Conservation (phyloP, 495 filamentous ascomycete genomes). For the Oleoguttula mirabilis region DNA sequence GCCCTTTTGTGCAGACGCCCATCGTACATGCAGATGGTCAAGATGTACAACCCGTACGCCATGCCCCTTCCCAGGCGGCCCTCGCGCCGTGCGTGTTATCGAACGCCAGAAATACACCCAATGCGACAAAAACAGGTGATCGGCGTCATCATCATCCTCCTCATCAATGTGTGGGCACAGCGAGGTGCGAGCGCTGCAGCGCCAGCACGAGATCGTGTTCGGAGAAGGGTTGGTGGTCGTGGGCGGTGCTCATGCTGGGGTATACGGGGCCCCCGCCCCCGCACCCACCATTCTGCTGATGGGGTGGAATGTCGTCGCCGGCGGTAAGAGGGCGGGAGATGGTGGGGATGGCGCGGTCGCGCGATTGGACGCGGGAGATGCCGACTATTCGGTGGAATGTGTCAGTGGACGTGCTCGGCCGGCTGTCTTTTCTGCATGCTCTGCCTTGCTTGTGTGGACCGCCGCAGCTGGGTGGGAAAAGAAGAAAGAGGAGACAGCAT, state of each 20-base stretch:
- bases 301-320: conserved; percentile 2
- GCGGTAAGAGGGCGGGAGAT: conserved; percentile 15
- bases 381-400: conserved; percentile 12
- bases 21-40: no score
- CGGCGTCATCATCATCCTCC: no score
- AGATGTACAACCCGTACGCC: no score
- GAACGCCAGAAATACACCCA: no score
- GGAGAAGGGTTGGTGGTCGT: conserved; percentile 23
- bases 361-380: conserved; percentile 15
- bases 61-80: no score
- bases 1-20: no score
- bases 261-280: no score
- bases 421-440: not conserved
- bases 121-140: no score
- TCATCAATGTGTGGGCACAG: no score
- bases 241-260: conserved; percentile 1
- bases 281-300: not conserved
- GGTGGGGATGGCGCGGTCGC: not conserved
- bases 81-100: no score
- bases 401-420: no score
- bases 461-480: not conserved
- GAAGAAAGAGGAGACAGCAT: no score
- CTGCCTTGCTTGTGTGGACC: not conserved
- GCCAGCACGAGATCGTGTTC: conserved; percentile 26
- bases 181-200: conserved; percentile 25